Base-by-base conservation (phyloP, 1,284 basidiomycete genomes). In the Chiua sp. region DNA sequence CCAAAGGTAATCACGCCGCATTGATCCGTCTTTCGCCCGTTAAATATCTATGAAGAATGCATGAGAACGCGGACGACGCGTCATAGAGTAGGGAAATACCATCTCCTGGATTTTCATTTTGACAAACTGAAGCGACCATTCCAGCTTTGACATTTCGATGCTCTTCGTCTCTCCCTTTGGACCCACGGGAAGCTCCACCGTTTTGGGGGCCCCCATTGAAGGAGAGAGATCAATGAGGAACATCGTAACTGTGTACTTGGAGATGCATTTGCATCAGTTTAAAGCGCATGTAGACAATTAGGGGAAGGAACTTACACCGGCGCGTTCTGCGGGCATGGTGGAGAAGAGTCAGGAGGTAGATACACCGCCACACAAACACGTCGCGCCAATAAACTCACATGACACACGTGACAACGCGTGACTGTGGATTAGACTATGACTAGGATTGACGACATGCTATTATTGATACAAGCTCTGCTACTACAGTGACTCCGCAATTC, bases 51-150 rank as follows among this genome's bases (percentile, higher is more conserved):
- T 20, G 15, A 16, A 28, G 15, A 13, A 10, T 7, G 12, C 28
- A 53, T 65, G 39, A 56, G 51, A 7, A 16, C 18, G 18, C 7
- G 37, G 37, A 18, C 51, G 4, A 42, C 64, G 33, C 20, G 56
- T 22, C 42, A 44, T 55, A 50, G 42, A 47, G 18, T n/a, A 42
- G 20, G 22, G 15, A 56, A 72, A 20, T 60, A 91, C 94, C 88
- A 95, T 93, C 65, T 95, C 92, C 72, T 96, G 93, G 44, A 95
- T 85, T 75, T 93, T 93, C 59, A 94, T 83, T 69, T 92, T 93
- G 23, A 95, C 90, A 68, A 89, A 96, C 69, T 95, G 92, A 57
- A 96, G 81, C 0, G 86, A 84, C 85, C 90, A 92, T 70, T 93
- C 84, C 30, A 98, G 80, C 70, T 93, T 90, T 15, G 91, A 86